Evolutionary conservation across 768 basidiomycete genomes (phyloP).

Genomic region (Termitomyces bulborhizus): DNA sequence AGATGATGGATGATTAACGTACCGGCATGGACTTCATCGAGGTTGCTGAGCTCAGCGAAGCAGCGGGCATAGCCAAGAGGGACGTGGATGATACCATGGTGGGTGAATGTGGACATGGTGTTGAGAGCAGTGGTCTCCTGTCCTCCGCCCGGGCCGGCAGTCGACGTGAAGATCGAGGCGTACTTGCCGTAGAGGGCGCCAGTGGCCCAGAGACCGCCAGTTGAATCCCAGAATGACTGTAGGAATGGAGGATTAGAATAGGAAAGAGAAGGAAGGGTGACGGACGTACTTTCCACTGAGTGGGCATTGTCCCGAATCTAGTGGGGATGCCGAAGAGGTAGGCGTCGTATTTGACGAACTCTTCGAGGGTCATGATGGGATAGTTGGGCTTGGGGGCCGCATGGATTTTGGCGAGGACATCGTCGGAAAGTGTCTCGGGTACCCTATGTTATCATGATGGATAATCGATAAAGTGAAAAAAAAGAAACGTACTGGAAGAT

Average conservation of each 20-base stretch:
- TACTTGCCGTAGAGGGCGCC: conserved; percentile 70
- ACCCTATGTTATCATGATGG: conserved; percentile 38
- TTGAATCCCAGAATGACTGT: conserved; percentile 75
- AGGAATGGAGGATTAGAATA: background rate
- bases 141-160: conserved; percentile 73
- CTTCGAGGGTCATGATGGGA: conserved; percentile 53
- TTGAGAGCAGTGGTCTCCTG: conserved; percentile 57
- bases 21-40: conserved; percentile 58
- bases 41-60: conserved; percentile 31
- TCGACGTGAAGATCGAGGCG: conserved; percentile 68
- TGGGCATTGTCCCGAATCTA: conserved; percentile 77
- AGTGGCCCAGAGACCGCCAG: conserved; percentile 56
- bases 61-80: conserved; percentile 64
- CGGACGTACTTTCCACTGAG: conserved; percentile 62
- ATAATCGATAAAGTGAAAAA: background rate
- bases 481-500: conserved; percentile 46
- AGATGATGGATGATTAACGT: conserved; percentile 14
- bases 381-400: conserved; percentile 65
- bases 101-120: conserved; percentile 51
- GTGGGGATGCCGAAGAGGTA: conserved; percentile 75
- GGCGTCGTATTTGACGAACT: conserved; percentile 57
- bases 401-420: conserved; percentile 61
- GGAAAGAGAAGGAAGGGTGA: too few species aligned
- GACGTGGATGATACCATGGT: conserved; percentile 70
- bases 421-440: conserved; percentile 69